Conservation (phyloP, 2,329 filamentous ascomycete species). For the Monosporascus sp. region DNA sequence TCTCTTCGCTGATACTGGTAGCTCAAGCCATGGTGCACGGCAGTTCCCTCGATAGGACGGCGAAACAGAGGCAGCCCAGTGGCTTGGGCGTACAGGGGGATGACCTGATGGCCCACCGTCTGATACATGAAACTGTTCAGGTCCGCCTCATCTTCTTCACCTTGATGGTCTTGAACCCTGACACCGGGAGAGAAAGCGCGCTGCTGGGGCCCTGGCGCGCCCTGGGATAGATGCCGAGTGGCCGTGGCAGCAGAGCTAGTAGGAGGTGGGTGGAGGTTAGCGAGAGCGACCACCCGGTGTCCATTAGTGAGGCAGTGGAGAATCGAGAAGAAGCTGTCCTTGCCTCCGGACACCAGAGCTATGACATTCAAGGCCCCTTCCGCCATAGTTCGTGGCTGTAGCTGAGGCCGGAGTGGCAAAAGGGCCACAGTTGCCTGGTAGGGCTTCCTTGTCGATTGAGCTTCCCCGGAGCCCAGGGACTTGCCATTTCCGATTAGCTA, state of each 20-base stretch:
- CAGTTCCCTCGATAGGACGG: conserved; percentile 65
- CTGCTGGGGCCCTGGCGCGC: conserved; percentile 4
- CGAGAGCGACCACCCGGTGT: conserved; percentile 79
- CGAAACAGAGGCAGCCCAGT: conserved; percentile 82
- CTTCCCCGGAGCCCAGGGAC: no score
- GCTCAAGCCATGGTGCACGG: conserved; percentile 65
- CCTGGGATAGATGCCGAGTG: conserved; percentile 7
- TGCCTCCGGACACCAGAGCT: conserved; percentile 89
- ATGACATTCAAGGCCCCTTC: conserved; percentile 65
- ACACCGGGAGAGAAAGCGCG: conserved; percentile 5
- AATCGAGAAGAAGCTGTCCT: conserved; percentile 92
- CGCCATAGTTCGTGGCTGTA: conserved; percentile 29
- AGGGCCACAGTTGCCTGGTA: no score
- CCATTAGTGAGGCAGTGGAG: conserved; percentile 85
- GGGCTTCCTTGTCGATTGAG: no score
- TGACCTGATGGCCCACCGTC: conserved; percentile 83
- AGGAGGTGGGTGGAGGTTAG: conserved; percentile 65
- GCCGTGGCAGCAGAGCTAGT: conserved; percentile 3
- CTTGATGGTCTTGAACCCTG: conserved; percentile 16
- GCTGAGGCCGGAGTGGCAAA: no score
- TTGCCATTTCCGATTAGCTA: no score
- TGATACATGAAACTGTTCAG: conserved; percentile 99
- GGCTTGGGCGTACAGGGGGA: conserved; percentile 77
- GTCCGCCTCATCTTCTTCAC: conserved; percentile 50
- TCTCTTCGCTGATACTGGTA: conserved; percentile 45